Conservation (phyloP, 2,329 filamentous ascomycete genomes). For the Juglanconis oblonga region DNA sequence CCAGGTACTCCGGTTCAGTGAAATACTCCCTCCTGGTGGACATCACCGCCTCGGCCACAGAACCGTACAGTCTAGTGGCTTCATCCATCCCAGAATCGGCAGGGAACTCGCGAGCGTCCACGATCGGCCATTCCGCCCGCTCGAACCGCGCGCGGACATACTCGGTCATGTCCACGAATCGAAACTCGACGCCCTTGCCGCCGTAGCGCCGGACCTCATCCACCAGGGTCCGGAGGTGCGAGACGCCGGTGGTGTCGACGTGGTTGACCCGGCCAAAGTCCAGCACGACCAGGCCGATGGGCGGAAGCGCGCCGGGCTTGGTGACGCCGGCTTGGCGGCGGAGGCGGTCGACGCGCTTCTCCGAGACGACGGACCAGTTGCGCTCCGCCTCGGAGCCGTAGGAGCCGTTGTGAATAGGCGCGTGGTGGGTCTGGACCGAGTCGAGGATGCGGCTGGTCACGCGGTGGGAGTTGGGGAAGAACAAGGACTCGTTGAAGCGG, state of each 20-base stretch:
- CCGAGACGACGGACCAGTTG: slow-evolving; percentile 53
- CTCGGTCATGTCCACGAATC: slow-evolving; percentile 46
- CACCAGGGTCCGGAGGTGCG: slow-evolving; percentile 45
- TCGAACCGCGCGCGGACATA: slow-evolving; percentile 38
- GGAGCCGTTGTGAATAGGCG: slow-evolving; percentile 34
- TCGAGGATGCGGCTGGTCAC: slow-evolving; percentile 49
- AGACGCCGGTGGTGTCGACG: slow-evolving; percentile 51
- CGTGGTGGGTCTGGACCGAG: slow-evolving; percentile 44
- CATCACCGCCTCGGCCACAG: slow-evolving; percentile 13
- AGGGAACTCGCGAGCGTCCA: slow-evolving; percentile 17
- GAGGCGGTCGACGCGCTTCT: slow-evolving; percentile 44
- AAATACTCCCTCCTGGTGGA: slow-evolving; percentile 2
- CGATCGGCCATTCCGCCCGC: slow-evolving; percentile 36
- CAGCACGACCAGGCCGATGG: slow-evolving; percentile 47
- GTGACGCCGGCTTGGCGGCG: slow-evolving; percentile 36
- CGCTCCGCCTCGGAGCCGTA: slow-evolving; percentile 33
- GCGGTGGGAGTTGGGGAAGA: slow-evolving; percentile 60
- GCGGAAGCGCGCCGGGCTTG: slow-evolving; percentile 31
- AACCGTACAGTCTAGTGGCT: slow-evolving; percentile 4
- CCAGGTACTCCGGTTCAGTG: too few species aligned
- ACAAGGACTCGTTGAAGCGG: slow-evolving; percentile 53
- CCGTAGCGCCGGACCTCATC: slow-evolving; percentile 47
- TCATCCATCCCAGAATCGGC: neutral
- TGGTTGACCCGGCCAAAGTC: slow-evolving; percentile 52
- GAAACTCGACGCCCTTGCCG: slow-evolving; percentile 41